These are phyloP conservation scores for Russula emetica DNA, from an alignment of 768 basidiomycete species.

Conservation along the genomic window DNA sequence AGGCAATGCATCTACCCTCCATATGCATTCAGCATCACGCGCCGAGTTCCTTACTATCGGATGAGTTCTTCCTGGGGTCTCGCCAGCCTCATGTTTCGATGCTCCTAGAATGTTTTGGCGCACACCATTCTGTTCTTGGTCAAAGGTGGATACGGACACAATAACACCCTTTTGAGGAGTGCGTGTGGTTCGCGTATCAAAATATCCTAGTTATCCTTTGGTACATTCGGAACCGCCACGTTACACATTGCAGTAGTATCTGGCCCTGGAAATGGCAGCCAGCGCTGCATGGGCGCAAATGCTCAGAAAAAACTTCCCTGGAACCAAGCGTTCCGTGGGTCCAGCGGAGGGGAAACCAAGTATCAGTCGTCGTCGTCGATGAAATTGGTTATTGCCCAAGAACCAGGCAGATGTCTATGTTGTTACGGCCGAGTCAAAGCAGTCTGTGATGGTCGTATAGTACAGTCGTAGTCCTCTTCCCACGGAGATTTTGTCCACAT, in stretches of 20 bases:
- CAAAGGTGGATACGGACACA: background rate
- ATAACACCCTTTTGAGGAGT: background rate
- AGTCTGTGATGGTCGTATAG: background rate
- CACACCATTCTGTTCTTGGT: background rate
- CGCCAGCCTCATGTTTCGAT: background rate
- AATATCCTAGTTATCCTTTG: no score
- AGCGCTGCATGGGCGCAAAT: background rate
- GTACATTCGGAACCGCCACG: background rate
- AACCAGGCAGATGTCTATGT: background rate
- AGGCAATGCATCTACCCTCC: background rate
- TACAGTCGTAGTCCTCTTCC: background rate
- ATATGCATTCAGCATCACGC: background rate
- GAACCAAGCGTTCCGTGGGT: background rate
- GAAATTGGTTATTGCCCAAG: background rate
- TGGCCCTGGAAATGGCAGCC: background rate
- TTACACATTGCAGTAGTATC: no score
- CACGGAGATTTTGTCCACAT: background rate
- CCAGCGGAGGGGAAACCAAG: background rate
- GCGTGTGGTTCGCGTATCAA: background rate
- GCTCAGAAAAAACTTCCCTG: background rate
- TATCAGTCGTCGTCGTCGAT: background rate
- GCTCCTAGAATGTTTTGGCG: no score
- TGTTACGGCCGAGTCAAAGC: background rate
- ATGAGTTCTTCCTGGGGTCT: background rate
- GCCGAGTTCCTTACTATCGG: background rate